Percentiles rank a stretch among this genome's conserved stretches.
These are phyloP conservation scores for Pseudohalonectria lignicola DNA, from an alignment of 2,329 filamentous ascomycete species.

Conservation along the genomic window DNA sequence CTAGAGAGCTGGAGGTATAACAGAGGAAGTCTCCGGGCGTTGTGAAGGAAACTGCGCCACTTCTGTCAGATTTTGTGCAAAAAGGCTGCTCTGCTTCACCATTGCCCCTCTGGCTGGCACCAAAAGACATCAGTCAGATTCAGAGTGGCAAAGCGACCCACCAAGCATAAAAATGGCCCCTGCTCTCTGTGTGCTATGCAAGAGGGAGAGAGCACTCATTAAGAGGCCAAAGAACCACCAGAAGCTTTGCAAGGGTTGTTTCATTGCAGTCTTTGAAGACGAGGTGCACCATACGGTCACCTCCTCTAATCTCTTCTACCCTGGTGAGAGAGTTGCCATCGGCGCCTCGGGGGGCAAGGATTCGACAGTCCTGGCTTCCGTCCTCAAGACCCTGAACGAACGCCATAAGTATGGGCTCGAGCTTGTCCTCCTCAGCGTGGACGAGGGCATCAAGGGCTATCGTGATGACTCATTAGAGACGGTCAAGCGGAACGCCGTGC, in stretches of 20 bases:
- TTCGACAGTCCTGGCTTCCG: slow-evolving; percentile 88
- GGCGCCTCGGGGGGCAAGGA: slow-evolving; percentile 96
- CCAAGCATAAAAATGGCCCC: slow-evolving; percentile 72
- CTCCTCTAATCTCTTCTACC: slow-evolving; percentile 67
- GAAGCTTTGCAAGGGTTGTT: slow-evolving; percentile 85
- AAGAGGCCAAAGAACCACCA: slow-evolving; percentile 91
- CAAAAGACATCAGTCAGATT: no score
- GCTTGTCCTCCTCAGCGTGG: slow-evolving; percentile 79
- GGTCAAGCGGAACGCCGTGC: slow-evolving; percentile 82
- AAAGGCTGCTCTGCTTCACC: no score
- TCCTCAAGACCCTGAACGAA: slow-evolving; percentile 90
- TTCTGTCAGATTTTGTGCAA: no score
- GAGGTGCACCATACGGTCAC: slow-evolving; percentile 91
- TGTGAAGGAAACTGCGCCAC: no score
- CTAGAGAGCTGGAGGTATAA: no score
- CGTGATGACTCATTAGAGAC: slow-evolving; percentile 93
- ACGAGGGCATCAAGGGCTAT: slow-evolving; percentile 96
- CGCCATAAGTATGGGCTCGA: slow-evolving; percentile 79
- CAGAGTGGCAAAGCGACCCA: no score
- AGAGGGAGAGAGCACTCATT: slow-evolving; percentile 69
- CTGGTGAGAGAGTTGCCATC: slow-evolving; percentile 82
- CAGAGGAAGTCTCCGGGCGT: no score
- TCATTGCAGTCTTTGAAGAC: slow-evolving; percentile 77
- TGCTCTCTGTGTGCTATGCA: slow-evolving; percentile 64
- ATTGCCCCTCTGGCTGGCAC: no score